Base-by-base conservation (phyloP, 2,329 filamentous ascomycete species). In the Coniochaeta sp. region DNA sequence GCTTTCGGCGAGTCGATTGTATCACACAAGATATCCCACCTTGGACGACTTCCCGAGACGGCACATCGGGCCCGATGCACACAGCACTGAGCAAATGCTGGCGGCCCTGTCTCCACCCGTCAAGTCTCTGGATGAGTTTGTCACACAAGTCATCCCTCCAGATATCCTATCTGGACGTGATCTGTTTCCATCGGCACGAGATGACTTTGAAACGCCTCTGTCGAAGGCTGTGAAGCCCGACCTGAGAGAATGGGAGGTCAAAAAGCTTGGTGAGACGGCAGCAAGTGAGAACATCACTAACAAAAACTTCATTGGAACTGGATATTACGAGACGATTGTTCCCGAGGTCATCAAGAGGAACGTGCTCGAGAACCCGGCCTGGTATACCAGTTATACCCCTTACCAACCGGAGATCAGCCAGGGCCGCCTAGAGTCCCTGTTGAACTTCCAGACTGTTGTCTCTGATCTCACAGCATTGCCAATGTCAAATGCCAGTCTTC, bases 351-450 rank as follows among this genome's bases (percentile, higher is more conserved):
- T 98, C 73, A 91, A 95, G 80, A 84, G 93, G 66, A 97, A 97
- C 72, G 83, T 98, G 5, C 79, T 98, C 61, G 92, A 98, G 80
- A 93, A 89, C 72, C 93, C 93, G 6, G 92, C 88, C 11, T 98
- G 93, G 93, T 98, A 98, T 74, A 98, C 93, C 44, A 96, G 92
- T 77, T 97, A 98, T 74, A 97, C 93, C 0, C 93, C 93, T 17
- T 98, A 97, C 76, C 93, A 98, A 77, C 89, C 93, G 2, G 93
- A 98, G 77, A 96, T 98, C 78, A 96, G 92, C 73, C 93, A 98
- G 77, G 93, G 93, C 38, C 87, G 93, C 60, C 77, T 98, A 63
- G 91, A 97, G 80, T 96, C 91, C 6, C 79, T 98, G 59, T 80
- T 98, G 64, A 98, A 98, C 80, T 98, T 92, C 78, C 93, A 98